phyloP scores from a whole-genome alignment of 2,329 filamentous ascomycete genomes.

The Colletotrichum sp. region DNA sequence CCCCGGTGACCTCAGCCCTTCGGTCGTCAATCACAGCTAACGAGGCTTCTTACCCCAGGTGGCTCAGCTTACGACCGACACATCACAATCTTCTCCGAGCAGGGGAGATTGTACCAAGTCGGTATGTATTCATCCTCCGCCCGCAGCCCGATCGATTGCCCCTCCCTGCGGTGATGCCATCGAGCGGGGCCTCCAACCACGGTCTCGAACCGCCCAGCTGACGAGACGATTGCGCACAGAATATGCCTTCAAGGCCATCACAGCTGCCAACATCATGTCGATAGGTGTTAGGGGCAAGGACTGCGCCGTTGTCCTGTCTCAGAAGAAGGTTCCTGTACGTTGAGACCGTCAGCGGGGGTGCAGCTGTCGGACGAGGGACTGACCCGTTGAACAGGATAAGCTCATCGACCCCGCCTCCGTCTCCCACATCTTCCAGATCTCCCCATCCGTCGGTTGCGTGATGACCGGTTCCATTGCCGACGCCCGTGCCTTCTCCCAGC shows the following conservation, averaged over 20 bases:
- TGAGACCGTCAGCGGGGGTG: slow-evolving; percentile 15
- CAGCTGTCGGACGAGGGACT: slow-evolving; percentile 31
- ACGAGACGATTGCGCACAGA: slow-evolving; percentile 61
- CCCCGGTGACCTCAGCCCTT: slow-evolving; percentile 19
- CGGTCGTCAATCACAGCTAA: slow-evolving; percentile 29
- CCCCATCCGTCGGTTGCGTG: slow-evolving; percentile 93
- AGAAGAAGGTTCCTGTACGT: slow-evolving; percentile 99
- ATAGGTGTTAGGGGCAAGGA: slow-evolving; percentile 95
- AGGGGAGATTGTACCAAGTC: slow-evolving; percentile 98
- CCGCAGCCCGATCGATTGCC: not conserved
- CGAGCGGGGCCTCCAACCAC: slow-evolving; percentile 7
- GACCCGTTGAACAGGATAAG: slow-evolving; percentile 76
- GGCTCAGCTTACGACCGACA: slow-evolving; percentile 96
- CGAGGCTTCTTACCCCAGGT: slow-evolving; percentile 51
- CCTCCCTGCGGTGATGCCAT: slow-evolving; percentile 19
- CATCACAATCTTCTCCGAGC: slow-evolving; percentile 99
- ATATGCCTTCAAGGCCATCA: slow-evolving; percentile 99
- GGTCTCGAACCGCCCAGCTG: slow-evolving; percentile 20
- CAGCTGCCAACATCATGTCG: slow-evolving; percentile 98
- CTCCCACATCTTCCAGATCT: slow-evolving; percentile 96
- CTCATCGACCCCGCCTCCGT: slow-evolving; percentile 97
- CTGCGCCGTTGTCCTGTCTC: slow-evolving; percentile 95
- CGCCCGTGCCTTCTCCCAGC: slow-evolving; percentile 89
- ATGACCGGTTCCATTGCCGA: slow-evolving; percentile 99
- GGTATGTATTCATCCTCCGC: slow-evolving; percentile 66